Evolutionary conservation across 2,329 filamentous ascomycete genomes (phyloP).

Genomic region (Ophiostoma populinum): DNA sequence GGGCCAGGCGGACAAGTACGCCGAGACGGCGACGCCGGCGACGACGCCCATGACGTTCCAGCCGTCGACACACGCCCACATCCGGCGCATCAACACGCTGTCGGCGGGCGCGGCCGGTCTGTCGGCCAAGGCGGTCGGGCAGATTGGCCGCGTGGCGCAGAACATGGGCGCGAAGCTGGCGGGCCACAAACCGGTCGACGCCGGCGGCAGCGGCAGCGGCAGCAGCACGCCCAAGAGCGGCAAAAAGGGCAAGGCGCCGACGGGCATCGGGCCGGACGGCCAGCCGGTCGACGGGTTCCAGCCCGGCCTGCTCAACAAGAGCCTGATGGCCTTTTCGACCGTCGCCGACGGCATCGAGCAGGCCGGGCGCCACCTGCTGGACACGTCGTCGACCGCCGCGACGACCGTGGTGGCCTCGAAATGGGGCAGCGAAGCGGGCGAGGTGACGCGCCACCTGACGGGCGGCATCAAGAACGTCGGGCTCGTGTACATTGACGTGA

Average conservation of each 20-base stretch:
- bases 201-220: not conserved
- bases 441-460: conserved; percentile 56
- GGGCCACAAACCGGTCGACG: conserved; percentile 8
- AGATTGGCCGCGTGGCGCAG: conserved; percentile 70
- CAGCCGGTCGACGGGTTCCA: conserved; percentile 52
- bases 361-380: conserved; percentile 61
- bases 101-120: conserved; percentile 63
- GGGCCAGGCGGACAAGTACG: conserved; percentile 62
- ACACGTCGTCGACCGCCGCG: conserved; percentile 58
- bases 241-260: conserved; percentile 18
- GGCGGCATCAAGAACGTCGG: conserved; percentile 92
- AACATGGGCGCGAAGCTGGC: conserved; percentile 68
- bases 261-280: conserved; percentile 54
- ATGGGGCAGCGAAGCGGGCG: conserved; percentile 73
- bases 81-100: conserved; percentile 79
- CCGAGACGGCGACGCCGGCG: conserved; percentile 60
- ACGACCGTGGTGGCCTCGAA: conserved; percentile 76
- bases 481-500: conserved; percentile 90
- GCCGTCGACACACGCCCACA: conserved; percentile 65
- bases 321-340: conserved; percentile 88
- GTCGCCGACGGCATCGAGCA: conserved; percentile 88
- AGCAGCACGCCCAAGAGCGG: not conserved
- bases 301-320: conserved; percentile 87
- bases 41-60: conserved; percentile 75
- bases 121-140: conserved; percentile 72